Percentiles rank a stretch among this genome's conserved stretches.
These are phyloP conservation scores for Euptelea pleiosperma DNA, from an alignment of 164 flowering plant species.

Conservation along the genomic window DNA sequence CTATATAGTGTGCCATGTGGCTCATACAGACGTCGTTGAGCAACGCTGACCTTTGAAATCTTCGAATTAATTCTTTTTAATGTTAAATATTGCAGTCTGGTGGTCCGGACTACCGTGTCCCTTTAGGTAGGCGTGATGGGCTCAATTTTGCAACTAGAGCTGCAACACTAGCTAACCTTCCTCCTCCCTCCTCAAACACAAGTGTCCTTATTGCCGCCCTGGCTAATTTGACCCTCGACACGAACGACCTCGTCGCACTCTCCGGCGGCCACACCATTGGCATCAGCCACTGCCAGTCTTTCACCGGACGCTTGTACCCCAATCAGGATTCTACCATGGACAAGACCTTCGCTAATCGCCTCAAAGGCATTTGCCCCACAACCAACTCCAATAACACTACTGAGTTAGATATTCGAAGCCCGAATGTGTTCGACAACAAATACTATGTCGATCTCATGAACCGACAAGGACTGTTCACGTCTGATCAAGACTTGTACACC, in stretches of 20 bases:
- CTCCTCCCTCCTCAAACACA: slow-evolving; percentile 31
- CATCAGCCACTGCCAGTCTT: slow-evolving; percentile 44
- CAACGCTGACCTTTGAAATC: too few relatives aligned
- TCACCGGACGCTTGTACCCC: slow-evolving; percentile 48
- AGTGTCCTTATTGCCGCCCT: slow-evolving; percentile 25
- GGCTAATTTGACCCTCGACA: slow-evolving; percentile 27
- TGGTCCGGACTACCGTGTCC: slow-evolving; percentile 56
- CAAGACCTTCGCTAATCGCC: slow-evolving; percentile 35
- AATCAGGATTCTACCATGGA: slow-evolving; percentile 51
- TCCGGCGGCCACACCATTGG: slow-evolving; percentile 78
- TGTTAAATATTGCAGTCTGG: slow-evolving; percentile 71
- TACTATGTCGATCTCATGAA: slow-evolving; percentile 62
- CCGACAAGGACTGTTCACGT: slow-evolving; percentile 55
- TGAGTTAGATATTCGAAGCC: slow-evolving; percentile 35
- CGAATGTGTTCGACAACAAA: slow-evolving; percentile 55
- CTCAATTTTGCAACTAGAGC: slow-evolving; percentile 41
- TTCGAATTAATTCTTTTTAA: too few relatives aligned
- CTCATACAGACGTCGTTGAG: too few relatives aligned
- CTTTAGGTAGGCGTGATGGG: slow-evolving; percentile 60
- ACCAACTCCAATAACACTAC: slow-evolving; percentile 28
- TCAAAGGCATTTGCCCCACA: slow-evolving; percentile 36
- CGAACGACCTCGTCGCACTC: slow-evolving; percentile 56
- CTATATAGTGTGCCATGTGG: too few relatives aligned
- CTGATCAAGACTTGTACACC: slow-evolving; percentile 57
- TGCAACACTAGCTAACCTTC: slow-evolving; percentile 44